Base-by-base conservation (phyloP, 768 basidiomycete species). In the Hericium erinaceus region DNA sequence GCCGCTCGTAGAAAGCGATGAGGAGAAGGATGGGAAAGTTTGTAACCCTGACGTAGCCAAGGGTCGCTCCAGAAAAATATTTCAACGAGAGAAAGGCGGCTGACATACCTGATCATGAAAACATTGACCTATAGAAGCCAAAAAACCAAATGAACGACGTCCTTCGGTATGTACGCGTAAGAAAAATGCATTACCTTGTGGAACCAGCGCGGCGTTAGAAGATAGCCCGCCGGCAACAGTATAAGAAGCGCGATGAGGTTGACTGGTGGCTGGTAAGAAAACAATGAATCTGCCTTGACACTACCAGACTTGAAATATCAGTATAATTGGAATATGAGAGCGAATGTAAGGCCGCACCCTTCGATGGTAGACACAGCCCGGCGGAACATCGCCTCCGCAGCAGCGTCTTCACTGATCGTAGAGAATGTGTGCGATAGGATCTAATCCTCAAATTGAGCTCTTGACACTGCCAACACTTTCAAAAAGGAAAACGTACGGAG, bases 351-450 rank as follows among this genome's bases (percentile, higher is more conserved):
- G 33, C 33, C 67, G 64, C 74, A 82, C 95, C 91, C 94, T 77
- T 98, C 97, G 53, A 99, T 85, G 0, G 95, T 98, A 2, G 86
- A 84, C 2, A 98, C 95, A 0, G 95, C 94, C 67, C 86, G 87
- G 51, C 95, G 78, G 69, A 95, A 98, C 93, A 97, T 93, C 2
- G 89, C 90, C 89, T 97, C 93, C 1, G 94, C 93, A 1, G 82
- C 85, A 33, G 95, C 97, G 70, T 98, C 93, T 63, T 91, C 87
- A 61, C 86, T 95, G 65, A 98, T 92, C 7, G 81, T 89, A 0
- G 95, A 85, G 68, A 99, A 99, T 0, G 97, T 98, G 67, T 98
- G 92, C 6, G 92, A 92, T 24, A 99, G 75, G 52, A 98, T 98
- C 91, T 92, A 64, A 12, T 44, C 20, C n/a, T 22, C 10, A 16